Evolutionary conservation across 2,329 filamentous ascomycete species (phyloP).

Genomic region (Diaporthe vexans): DNA sequence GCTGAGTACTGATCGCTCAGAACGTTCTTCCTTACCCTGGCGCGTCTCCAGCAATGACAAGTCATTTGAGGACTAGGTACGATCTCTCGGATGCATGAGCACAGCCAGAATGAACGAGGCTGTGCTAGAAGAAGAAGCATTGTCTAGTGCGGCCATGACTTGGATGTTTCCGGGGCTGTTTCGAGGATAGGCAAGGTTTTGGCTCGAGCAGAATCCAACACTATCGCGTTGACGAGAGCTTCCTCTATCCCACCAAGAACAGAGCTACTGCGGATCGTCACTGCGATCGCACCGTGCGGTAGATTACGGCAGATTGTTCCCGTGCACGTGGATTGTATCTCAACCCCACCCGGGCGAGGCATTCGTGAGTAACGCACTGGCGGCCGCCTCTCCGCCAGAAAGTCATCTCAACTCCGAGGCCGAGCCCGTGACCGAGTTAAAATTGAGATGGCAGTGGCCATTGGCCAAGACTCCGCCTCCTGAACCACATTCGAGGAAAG

Average conservation of each 20-base stretch:
- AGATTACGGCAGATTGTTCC: background rate
- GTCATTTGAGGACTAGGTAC: background rate
- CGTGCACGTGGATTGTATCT: background rate
- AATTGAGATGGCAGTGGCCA: slow-evolving; percentile 19
- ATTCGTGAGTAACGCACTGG: background rate
- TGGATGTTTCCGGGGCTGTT: background rate
- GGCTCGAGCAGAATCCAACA: background rate
- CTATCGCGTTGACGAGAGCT: background rate
- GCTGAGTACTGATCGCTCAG: background rate
- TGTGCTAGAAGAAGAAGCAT: background rate
- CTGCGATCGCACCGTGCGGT: background rate
- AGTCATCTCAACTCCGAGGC: slow-evolving; percentile 18
- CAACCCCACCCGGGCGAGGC: background rate
- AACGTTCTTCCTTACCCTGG: background rate
- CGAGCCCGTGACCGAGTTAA: slow-evolving; percentile 6
- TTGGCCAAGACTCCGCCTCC: slow-evolving; percentile 37
- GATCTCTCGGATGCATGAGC: background rate
- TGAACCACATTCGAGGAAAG: slow-evolving; percentile 27
- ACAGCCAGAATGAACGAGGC: background rate
- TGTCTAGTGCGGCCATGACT: no score
- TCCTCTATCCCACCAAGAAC: background rate
- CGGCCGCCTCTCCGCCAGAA: background rate
- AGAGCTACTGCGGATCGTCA: background rate
- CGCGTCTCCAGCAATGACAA: no score
- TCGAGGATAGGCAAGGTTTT: slow-evolving; percentile 13